Evolutionary conservation across 2,329 filamentous ascomycete species (phyloP), one percentile per base, ranked within the genome.

Genomic region (Ophiostoma sp.): DNA sequence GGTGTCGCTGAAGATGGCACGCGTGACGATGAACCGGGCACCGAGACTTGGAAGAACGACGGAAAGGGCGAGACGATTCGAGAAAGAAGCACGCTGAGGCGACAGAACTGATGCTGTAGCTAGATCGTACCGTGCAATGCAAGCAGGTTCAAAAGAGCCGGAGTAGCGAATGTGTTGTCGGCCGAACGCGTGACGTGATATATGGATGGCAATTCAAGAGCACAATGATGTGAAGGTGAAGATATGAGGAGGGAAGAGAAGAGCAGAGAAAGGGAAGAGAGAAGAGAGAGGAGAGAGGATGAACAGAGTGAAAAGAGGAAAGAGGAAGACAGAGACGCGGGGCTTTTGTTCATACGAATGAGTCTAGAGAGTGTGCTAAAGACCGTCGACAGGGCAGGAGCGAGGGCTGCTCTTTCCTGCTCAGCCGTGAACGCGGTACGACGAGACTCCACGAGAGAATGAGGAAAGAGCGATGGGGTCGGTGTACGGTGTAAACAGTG

Each of bases 391-490:
- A 45, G 65, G 63, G 64, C 8, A 64, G 45, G 45, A 64, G 65
- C 64, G n/a, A 44, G 12, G 27, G 58, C 4, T 14, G 63, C 44
- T 69, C 55, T 60, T 66, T 40, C 68, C 66, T 47, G 62, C 44
- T 27, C 42, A 38, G 64, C 58, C 42, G 18, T 67, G 27, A 65
- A 68, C 64, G 64, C 66, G 66, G 63, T 64, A 42, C 40, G 16
- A 64, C 27, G 55, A 38, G 40, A 64, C 60, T 40, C 41, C 38
- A 55, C 66, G 52, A 66, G 62, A 63, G 4, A 58, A 38, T 40
- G 55, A 18, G 62, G 65, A 65, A 67, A 44, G 65, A 27, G 62
- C 68, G 65, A 42, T 64, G 44, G 27, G 27, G 27, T 27, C 27
- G 27, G 36, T 58, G 45, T 64, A 41, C 60, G 36, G 60, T 63